Conservation (phyloP, 768 basidiomycete species). For the Leccinum ochraceum region DNA sequence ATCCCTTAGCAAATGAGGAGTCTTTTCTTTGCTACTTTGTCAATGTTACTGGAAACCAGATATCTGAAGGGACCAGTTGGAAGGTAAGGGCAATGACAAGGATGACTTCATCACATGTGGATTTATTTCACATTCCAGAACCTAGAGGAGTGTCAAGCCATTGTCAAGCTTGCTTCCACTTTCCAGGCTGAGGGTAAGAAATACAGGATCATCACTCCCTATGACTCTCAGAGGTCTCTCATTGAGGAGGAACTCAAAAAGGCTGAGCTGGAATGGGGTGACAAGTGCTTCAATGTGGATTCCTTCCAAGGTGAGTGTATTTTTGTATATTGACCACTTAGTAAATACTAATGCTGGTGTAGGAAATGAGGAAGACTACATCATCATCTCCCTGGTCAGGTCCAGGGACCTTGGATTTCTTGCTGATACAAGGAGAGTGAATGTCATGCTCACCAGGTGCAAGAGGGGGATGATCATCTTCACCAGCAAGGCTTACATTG, state of each 20-base stretch:
- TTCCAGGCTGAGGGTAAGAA: constrained; percentile 50
- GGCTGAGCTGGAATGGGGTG: constrained; percentile 54
- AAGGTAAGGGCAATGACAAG: constrained; percentile 30
- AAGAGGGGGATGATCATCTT: constrained; percentile 78
- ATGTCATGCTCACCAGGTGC: constrained; percentile 88
- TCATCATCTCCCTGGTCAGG: constrained; percentile 72
- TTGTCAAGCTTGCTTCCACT: constrained; percentile 56
- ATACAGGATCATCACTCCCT: constrained; percentile 78
- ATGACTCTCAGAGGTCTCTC: constrained; percentile 66
- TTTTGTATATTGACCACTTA: neutral
- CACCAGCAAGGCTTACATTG: constrained; percentile 60
- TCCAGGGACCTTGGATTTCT: constrained; percentile 69
- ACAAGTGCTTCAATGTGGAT: constrained; percentile 78
- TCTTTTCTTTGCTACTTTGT: constrained; percentile 64
- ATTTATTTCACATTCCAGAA: constrained; percentile 47
- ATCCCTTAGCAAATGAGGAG: constrained; percentile 46
- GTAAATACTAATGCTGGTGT: constrained; percentile 4
- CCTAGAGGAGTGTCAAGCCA: constrained; percentile 51
- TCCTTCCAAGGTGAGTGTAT: constrained; percentile 68
- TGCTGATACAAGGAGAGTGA: constrained; percentile 61
- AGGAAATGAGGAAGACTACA: constrained; percentile 85
- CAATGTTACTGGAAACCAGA: constrained; percentile 48
- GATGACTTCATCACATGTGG: neutral
- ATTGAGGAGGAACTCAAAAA: constrained; percentile 59
- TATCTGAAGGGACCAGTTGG: constrained; percentile 39